Base-by-base conservation (phyloP, 2,329 filamentous ascomycete species). In the Thielaviopsis ethacetica region DNA sequence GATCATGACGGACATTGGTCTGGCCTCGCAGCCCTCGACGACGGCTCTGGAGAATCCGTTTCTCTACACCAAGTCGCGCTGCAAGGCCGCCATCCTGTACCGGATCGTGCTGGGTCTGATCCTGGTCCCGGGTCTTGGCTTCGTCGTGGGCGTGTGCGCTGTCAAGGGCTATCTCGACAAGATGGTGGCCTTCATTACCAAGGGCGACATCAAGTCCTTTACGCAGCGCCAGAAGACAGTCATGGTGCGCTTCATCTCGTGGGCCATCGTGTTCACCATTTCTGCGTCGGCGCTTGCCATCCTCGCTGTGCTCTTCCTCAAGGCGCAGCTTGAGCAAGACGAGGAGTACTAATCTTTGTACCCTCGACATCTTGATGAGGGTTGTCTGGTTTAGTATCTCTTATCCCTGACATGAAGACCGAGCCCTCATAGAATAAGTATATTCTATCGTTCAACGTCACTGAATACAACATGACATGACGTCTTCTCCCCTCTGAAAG, bases 1-100 rank as follows among this genome's bases (percentile, higher is more conserved):
- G 55, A 52, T 56, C 6, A 34, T 58, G 17, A 53, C 41, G 5
- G 51, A 61, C 3, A n/a, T 61, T 10, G 44, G 54, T 2, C 41
- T 58, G 9, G 38, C 47, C 26, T 47, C 49, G 2, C 30, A 54
- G 10, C 38, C 13, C 1, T 55, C 58, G 38, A 26, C 49, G 13
- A 38, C 54, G 17, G 22, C 30, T 15, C 34, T 26, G 10, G 52
- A 61, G 30, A 61, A 58, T 47, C 59, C 59, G 21, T 61, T 61
- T 27, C 44, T 55, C 17, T 34, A 55, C 13, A 52, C 44, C 1
- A 51, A 19, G 5, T 44, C 38, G 15, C 44, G 38, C 10, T n/a
- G 21, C 34, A 51, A 53, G 12, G 56, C 56, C 6, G 27, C 41
- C 12, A 13, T 58, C 5, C 19, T 61, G 26, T 61, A 58, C 44